Evolutionary conservation across 495 filamentous ascomycete genomes (phyloP), one percentile per base, ranked within the genome.

Genomic region (Hypoxylon lenormandii): DNA sequence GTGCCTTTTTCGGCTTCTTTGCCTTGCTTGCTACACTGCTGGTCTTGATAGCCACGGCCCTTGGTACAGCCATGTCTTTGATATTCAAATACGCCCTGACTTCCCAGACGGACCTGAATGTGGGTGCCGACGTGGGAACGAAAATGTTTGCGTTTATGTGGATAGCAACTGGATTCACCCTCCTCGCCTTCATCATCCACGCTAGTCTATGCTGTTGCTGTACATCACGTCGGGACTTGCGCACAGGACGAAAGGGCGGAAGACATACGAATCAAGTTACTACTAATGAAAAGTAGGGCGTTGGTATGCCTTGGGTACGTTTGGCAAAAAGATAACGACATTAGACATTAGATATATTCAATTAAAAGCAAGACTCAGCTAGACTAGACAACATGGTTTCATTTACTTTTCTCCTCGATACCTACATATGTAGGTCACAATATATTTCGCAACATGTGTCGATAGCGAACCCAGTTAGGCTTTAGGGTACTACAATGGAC

Each of bases 131-230:
- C 11, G 72, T 97, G 5, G 93, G 93, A 2, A 80, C 63, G 5
- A 81, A 84, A 68, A 96, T 97, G 93, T 85, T 96, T 72, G 89
- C 81, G 0, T 96, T 96, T 69, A 93, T 96, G 91, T 97, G 94
- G 94, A 83, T 91, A 33, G 92, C 89, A 0, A 82, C 86, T 0
- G 90, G 78, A 0, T 90, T 89, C 53, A 84, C 85, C 5, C 71
- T 93, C 0, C 59, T 91, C 47, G 88, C 87, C 0, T 95, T 90
- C 69, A 74, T 92, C 11, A 76, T 94, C 30, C 91, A 94, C 72
- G 75, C 89, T 0, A 85, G 88, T 3, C 81, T 92, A 78, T 89
- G 87, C 69, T 97, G 93, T 72, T 92, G 88, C 71, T 91, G 89
- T 73, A 83, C 85, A 33, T 86, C 82, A 28, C 76, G 82, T 60